phyloP scores from a whole-genome alignment of 805 yeast species.

The Saccharomyces eubayanus region DNA sequence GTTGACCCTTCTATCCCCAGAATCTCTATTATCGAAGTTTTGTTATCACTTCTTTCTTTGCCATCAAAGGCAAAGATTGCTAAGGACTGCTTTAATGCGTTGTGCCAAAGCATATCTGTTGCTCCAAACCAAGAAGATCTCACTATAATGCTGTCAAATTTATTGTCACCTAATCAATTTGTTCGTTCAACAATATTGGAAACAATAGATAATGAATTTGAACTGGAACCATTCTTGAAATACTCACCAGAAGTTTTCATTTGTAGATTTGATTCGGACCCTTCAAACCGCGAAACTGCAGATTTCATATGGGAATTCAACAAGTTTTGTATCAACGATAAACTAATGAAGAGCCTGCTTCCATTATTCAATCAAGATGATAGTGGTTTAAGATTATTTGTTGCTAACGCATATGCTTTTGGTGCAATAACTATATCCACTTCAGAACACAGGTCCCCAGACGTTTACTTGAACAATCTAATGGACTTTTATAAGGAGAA shows the following conservation, averaged over 20 bases:
- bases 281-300: constrained; percentile 55
- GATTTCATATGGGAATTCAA: constrained; percentile 81
- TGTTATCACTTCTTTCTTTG: constrained; percentile 58
- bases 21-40: constrained; percentile 47
- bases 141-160: constrained; percentile 44
- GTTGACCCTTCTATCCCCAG: constrained; percentile 64
- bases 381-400: constrained; percentile 62
- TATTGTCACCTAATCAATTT: constrained; percentile 55
- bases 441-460: constrained; percentile 23
- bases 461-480: constrained; percentile 36
- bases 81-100: constrained; percentile 70
- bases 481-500: constrained; percentile 49
- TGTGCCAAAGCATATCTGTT: constrained; percentile 69
- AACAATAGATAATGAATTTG: constrained; percentile 75
- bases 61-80: constrained; percentile 75
- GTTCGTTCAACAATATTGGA: constrained; percentile 78
- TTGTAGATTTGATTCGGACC: constrained; percentile 65
- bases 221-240: constrained; percentile 33
- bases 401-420: constrained; percentile 57
- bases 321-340: constrained; percentile 32
- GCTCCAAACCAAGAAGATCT: constrained; percentile 52
- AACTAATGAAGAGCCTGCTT: constrained; percentile 40
- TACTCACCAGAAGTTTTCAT: constrained; percentile 71
- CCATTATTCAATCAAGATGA: constrained; percentile 47
- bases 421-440: constrained; percentile 40